These are phyloP conservation scores for Saccharomyces hybrid DNA, from an alignment of 1,139 yeast genomes.

Conservation along the genomic window DNA sequence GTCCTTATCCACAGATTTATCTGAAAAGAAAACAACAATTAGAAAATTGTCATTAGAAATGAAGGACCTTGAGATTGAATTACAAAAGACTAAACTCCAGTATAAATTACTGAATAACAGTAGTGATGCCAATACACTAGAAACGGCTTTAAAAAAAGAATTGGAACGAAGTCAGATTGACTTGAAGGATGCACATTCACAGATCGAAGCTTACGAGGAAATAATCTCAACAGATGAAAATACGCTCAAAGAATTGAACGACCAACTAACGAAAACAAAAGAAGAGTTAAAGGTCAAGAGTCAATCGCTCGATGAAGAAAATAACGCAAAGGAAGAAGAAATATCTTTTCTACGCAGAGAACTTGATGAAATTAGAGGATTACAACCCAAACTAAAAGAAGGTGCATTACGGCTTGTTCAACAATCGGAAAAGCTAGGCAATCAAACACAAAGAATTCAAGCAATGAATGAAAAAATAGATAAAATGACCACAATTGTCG, in stretches of 20 bases:
- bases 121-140: slow-evolving; percentile 3
- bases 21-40: slow-evolving; percentile 25
- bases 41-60: slow-evolving; percentile 29
- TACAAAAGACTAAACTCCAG: slow-evolving; percentile 33
- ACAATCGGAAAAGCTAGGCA: slow-evolving; percentile 18
- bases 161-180: slow-evolving; percentile 39
- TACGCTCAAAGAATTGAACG: slow-evolving; percentile 37
- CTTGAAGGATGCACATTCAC: slow-evolving; percentile 41
- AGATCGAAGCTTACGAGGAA: slow-evolving; percentile 44
- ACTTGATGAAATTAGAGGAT: neutral
- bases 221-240: slow-evolving; percentile 45
- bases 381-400: slow-evolving; percentile 33
- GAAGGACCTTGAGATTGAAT: slow-evolving; percentile 34
- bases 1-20: neutral
- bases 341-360: slow-evolving; percentile 23
- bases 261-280: slow-evolving; percentile 39
- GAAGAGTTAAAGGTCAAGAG: slow-evolving; percentile 33
- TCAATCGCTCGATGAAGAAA: slow-evolving; percentile 28
- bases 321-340: slow-evolving; percentile 34
- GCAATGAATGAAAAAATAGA: neutral
- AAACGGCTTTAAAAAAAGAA: slow-evolving; percentile 32
- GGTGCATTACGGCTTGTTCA: slow-evolving; percentile 33
- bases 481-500: neutral
- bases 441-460: neutral
- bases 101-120: slow-evolving; percentile 19